Percentiles rank a stretch among this genome's conserved stretches.
These are phyloP conservation scores for Curvularia eragrostidis DNA, from an alignment of 2,329 filamentous ascomycete species.

Conservation along the genomic window DNA sequence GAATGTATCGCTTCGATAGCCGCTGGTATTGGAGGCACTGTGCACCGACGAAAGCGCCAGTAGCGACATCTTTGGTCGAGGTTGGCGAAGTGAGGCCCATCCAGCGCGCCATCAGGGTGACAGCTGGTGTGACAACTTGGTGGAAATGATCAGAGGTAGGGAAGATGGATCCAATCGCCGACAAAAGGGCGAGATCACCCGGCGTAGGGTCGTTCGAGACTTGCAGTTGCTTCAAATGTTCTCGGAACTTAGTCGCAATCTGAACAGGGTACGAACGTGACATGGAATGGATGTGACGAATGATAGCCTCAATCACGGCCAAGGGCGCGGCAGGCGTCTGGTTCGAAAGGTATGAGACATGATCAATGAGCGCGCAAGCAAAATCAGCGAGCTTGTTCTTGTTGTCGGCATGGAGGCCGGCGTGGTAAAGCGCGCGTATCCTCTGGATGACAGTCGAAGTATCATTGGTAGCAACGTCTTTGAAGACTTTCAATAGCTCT, in stretches of 20 bases:
- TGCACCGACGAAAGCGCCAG: constrained; percentile 79
- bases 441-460: constrained; percentile 83
- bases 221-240: constrained; percentile 67
- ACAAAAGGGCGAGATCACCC: constrained; percentile 85
- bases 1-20: constrained; percentile 84
- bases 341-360: constrained; percentile 65
- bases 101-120: constrained; percentile 82
- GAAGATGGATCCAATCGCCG: constrained; percentile 82
- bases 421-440: constrained; percentile 90
- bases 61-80: constrained; percentile 69
- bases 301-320: constrained; percentile 74
- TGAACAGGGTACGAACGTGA: constrained; percentile 83
- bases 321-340: constrained; percentile 64
- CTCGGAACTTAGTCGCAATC: constrained; percentile 78
- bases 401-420: constrained; percentile 82
- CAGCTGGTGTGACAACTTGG: constrained; percentile 88
- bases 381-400: constrained; percentile 81
- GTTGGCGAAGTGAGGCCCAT: constrained; percentile 78
- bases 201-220: constrained; percentile 60
- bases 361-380: constrained; percentile 69
- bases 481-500: constrained; percentile 72
- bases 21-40: constrained; percentile 82
- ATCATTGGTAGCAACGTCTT: constrained; percentile 67
- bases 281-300: constrained; percentile 91
- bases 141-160: constrained; percentile 98